Evolutionary conservation across 345 rosid species (phyloP), one percentile per base, ranked within the genome.

Genomic region (Carallia pectinifolia): DNA sequence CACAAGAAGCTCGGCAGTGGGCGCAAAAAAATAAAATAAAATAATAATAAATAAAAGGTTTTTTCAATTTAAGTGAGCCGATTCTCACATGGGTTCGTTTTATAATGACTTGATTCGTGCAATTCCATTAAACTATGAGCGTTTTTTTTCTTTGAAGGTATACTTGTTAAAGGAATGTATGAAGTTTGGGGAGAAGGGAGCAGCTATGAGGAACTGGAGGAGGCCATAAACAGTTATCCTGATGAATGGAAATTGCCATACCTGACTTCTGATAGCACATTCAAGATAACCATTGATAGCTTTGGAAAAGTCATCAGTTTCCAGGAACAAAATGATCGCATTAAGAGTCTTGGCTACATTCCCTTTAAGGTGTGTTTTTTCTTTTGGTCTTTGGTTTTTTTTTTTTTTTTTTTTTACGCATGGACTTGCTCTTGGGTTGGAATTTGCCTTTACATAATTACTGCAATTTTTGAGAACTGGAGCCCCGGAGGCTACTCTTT

Each of bases 111-210:
- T 33, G 34, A 33, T 33, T 33, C 4, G 34, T 33, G 34, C 34
- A 33, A 33, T 33, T 33, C 2, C 34, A 33, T 44, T 12, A 44
- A 44, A 44, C 50, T 44, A 44, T 44, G 50, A 44, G 50, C 1
- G 50, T 2, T 12, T 40, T 10, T 39, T 40, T 44, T 56, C 60
- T 27, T 56, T 56, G 5, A 23, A 87, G 97, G 98, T 77, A 85
- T 92, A 70, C 90, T 95, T 55, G 97, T 92, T 30, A 92, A 95
- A 79, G 99, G 99, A 53, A 92, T 95, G 62, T 90, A 95, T 71
- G 99, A 95, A 75, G 84, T 95, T 53, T 95, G 99, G 99, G 98
- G 99, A 65, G 94, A 95, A 83, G 99, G 89, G 50, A 74, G 83
- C 65, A 81, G 79, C 77, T 85, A 80, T 54, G 92, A 92, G 74